phyloP scores from a whole-genome alignment of 2,329 filamentous ascomycete genomes.

The Arachnomyces sp. region DNA sequence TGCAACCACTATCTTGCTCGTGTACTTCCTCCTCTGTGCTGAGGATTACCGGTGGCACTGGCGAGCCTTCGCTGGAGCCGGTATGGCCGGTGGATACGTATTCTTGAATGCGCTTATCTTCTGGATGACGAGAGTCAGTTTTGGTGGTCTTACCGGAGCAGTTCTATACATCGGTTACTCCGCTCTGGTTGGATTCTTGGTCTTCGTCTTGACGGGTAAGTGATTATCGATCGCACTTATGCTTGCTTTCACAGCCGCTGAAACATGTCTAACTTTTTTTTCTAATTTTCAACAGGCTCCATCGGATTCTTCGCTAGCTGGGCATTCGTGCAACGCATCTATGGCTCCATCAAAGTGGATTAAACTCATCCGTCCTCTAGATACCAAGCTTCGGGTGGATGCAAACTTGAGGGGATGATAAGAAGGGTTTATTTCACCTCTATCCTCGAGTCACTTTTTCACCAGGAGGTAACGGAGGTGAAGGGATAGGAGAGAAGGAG shows the following conservation, averaged over 20 bases:
- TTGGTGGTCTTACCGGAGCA: slow-evolving; percentile 75
- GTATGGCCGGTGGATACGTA: slow-evolving; percentile 84
- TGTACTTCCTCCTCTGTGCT: slow-evolving; percentile 91
- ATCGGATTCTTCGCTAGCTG: slow-evolving; percentile 95
- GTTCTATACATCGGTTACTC: slow-evolving; percentile 94
- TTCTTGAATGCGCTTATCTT: slow-evolving; percentile 88
- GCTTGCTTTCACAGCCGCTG: slow-evolving; percentile 6
- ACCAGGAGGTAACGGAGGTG: too few relatives aligned
- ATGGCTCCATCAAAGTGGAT: slow-evolving; percentile 96
- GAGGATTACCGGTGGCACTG: slow-evolving; percentile 99
- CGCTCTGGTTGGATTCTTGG: slow-evolving; percentile 76
- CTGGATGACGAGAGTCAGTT: slow-evolving; percentile 78
- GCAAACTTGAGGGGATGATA: too few relatives aligned
- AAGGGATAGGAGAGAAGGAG: too few relatives aligned
- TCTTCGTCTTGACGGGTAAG: slow-evolving; percentile 90
- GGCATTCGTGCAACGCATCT: slow-evolving; percentile 90
- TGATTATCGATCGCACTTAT: slow-evolving; percentile 13
- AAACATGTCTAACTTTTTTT: slow-evolving; percentile 8
- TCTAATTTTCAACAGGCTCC: slow-evolving; percentile 53
- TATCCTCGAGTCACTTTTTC: too few relatives aligned
- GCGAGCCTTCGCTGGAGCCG: slow-evolving; percentile 86
- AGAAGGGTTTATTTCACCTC: too few relatives aligned
- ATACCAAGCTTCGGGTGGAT: background rate
- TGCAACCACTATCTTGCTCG: slow-evolving; percentile 83
- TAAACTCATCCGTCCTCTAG: slow-evolving; percentile 34